Conservation (phyloP, 352 stramenopile genomes). For the Lagenidium giganteum region DNA sequence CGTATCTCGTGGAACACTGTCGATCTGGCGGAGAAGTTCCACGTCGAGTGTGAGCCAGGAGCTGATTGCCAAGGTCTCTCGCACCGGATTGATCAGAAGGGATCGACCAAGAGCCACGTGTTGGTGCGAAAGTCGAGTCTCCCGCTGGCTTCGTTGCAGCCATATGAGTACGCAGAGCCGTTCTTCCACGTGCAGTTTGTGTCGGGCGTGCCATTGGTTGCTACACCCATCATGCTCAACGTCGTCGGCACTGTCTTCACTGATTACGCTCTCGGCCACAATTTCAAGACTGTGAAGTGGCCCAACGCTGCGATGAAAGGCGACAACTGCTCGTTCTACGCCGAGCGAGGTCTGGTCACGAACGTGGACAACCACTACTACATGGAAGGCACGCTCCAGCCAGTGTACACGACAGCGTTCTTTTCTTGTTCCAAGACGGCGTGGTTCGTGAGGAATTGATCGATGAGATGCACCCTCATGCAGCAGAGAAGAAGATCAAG, state of each 20-base stretch:
- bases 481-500: too few species aligned
- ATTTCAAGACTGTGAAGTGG: slow-evolving; percentile 15
- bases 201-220: too few species aligned
- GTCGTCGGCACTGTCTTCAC: too few species aligned
- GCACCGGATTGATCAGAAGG: too few species aligned
- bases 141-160: too few species aligned
- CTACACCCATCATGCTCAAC: too few species aligned
- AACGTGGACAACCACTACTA: slow-evolving; percentile 15
- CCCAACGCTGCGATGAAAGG: neutral
- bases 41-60: slow-evolving; percentile 15
- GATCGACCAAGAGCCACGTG: too few species aligned
- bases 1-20: slow-evolving; percentile 9
- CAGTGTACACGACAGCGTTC: slow-evolving; percentile 8
- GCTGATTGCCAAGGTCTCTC: slow-evolving; percentile 23
- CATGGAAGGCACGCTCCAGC: slow-evolving; percentile 8
- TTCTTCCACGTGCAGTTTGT: too few species aligned
- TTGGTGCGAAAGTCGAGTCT: slow-evolving; percentile 33
- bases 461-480: too few species aligned
- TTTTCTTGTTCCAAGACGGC: slow-evolving; percentile 10
- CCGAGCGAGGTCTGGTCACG: slow-evolving; percentile 30
- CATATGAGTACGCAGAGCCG: too few species aligned
- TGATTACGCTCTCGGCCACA: slow-evolving; percentile 15
- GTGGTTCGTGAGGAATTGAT: neutral
- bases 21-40: slow-evolving; percentile 10
- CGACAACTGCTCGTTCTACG: slow-evolving; percentile 22